Evolutionary conservation across 257 asterid genomes (phyloP), one percentile per base, ranked within the genome.

Genomic region (Penstemon barbatus): DNA sequence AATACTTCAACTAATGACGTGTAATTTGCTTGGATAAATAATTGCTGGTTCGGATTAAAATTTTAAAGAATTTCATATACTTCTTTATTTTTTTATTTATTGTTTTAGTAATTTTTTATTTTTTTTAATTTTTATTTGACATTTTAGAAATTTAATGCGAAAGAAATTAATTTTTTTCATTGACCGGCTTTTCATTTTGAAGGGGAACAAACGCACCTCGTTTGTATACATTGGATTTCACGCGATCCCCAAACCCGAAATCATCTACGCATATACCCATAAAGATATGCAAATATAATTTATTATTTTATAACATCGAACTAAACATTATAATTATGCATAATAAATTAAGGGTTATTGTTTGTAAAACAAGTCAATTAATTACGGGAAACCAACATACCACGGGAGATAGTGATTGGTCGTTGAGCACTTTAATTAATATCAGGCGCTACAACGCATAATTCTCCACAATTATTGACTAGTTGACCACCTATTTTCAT

Each of bases 201-300:
- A 56, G 73, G 75, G 81, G 80, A 57, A 74, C 78, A 75, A 65
- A 72, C 65, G 72, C 74, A 71, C 42, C 49, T 10, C 11, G 12
- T 48, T 57, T 65, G 49, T 43, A 38, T 5, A 18, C 8, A 45
- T 52, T 45, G 51, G 38, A 51, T 36, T 65, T 39, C 40, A 73
- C 54, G 40, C 52, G 7, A 48, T 44, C 43, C 42, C 43, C 18
- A 13, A 44, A 61, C 66, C 53, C 53, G 66, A 39, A 7, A 61
- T 61, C 65, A 53, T 7, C 9, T 5, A 7, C 8, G 50, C 65
- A 25, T 25, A 15, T 13, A 41, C 10, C 66, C 53, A 8, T 39
- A 36, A 44, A 15, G 11, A 13, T 5, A 13, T 62, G 54, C 9
- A 9, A 33, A 8, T 13, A 5, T 3, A 9, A 63, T 8, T 18